Conservation (phyloP, 2,329 filamentous ascomycete species). For the Ramularia collo-cygni region DNA sequence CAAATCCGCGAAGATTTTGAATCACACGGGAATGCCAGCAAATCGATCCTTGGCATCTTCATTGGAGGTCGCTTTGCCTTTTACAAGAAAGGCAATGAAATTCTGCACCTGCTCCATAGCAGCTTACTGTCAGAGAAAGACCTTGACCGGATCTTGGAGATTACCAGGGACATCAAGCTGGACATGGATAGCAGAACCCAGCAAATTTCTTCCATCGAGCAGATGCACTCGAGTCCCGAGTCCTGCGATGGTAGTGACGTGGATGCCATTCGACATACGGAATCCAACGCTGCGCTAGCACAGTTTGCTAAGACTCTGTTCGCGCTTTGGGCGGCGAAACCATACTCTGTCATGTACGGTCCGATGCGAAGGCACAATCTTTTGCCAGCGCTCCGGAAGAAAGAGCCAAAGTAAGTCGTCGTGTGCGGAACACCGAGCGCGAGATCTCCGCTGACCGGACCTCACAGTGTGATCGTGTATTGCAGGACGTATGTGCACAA, state of each 20-base stretch:
- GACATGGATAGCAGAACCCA: conserved; percentile 15
- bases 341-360: conserved; percentile 21
- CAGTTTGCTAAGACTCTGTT: conserved; percentile 17
- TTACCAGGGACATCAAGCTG: conserved; percentile 13
- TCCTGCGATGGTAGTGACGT: conserved; percentile 15
- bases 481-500: conserved; percentile 19
- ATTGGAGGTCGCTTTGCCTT: conserved; percentile 18
- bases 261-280: conserved; percentile 14
- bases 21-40: conserved; percentile 17
- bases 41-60: conserved; percentile 18
- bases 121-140: conserved; percentile 13
- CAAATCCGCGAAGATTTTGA: conserved; percentile 37
- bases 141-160: conserved; percentile 16
- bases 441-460: conserved; percentile 11
- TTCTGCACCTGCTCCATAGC: conserved; percentile 17
- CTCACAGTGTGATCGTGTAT: conserved; percentile 15
- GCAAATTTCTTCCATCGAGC: conserved; percentile 14
- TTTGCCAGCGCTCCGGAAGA: conserved; percentile 12
- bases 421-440: too few relatives aligned
- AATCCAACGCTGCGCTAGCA: conserved; percentile 16
- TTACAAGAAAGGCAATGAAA: conserved; percentile 17
- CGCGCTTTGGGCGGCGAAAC: conserved; percentile 18
- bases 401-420: conserved; percentile 16
- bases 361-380: conserved; percentile 16
- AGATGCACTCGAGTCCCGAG: conserved; percentile 7